These are phyloP conservation scores for Helianthus annuus DNA, from an alignment of 129 eudicot genomes.

Conservation along the genomic window HanXRQr2.0-SUNRISE NC_035436.2:202824079-202824578, in stretches of 20 bases:
- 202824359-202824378: slow-evolving; percentile 2
- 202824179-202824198: slow-evolving; percentile 13
- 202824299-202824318: background rate
- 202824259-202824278: background rate
- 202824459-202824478: no score
- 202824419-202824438: no score
- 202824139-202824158: slow-evolving; percentile 13
- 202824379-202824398: slow-evolving; percentile 4
- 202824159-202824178: slow-evolving; percentile 17
- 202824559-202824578: no score
- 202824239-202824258: background rate
- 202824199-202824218: background rate
- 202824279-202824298: background rate
- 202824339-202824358: background rate
- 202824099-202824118: slow-evolving; percentile 18
- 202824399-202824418: no score
- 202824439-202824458: no score
- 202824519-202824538: no score
- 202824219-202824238: background rate
- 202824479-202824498: no score
- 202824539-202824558: no score
- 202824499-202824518: no score
- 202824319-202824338: background rate
- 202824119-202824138: slow-evolving; percentile 31
- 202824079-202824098: slow-evolving; percentile 41